These are phyloP conservation scores for Phytopythium ostracodes DNA, from an alignment of 352 stramenopile species.

Conservation along the genomic window DNA sequence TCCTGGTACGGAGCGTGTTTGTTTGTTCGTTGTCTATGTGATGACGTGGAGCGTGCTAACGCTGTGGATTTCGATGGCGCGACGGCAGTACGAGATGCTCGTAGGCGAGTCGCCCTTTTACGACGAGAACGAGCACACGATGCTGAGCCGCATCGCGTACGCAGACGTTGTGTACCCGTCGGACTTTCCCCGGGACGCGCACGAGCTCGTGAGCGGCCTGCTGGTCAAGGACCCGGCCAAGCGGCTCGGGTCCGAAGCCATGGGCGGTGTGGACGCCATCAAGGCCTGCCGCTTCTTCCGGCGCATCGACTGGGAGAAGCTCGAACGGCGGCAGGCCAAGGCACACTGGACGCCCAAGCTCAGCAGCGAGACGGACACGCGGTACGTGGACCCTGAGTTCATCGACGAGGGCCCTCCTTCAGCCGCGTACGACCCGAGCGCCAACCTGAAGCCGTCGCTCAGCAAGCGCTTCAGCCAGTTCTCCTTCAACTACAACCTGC, in stretches of 20 bases:
- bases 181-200: constrained; percentile 72
- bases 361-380: constrained; percentile 79
- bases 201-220: constrained; percentile 71
- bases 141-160: constrained; percentile 83
- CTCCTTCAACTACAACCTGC: constrained; percentile 86
- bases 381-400: constrained; percentile 88
- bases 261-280: constrained; percentile 67
- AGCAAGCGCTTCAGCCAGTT: constrained; percentile 90
- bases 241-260: constrained; percentile 58
- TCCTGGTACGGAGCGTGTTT: constrained; percentile 74
- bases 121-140: constrained; percentile 87
- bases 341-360: constrained; percentile 84
- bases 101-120: constrained; percentile 86
- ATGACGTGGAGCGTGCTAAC: constrained; percentile 8
- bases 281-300: constrained; percentile 72
- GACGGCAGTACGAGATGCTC: constrained; percentile 80
- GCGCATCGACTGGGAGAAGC: constrained; percentile 70
- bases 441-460: constrained; percentile 48
- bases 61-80: too few species aligned
- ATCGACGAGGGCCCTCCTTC: constrained; percentile 83
- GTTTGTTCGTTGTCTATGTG: too few species aligned
- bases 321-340: constrained; percentile 65
- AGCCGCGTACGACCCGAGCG: constrained; percentile 71
- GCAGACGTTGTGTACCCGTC: constrained; percentile 68
- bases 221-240: constrained; percentile 69